Conservation (phyloP, 345 rosid genomes). For the Lenwebbia sp. region DNA sequence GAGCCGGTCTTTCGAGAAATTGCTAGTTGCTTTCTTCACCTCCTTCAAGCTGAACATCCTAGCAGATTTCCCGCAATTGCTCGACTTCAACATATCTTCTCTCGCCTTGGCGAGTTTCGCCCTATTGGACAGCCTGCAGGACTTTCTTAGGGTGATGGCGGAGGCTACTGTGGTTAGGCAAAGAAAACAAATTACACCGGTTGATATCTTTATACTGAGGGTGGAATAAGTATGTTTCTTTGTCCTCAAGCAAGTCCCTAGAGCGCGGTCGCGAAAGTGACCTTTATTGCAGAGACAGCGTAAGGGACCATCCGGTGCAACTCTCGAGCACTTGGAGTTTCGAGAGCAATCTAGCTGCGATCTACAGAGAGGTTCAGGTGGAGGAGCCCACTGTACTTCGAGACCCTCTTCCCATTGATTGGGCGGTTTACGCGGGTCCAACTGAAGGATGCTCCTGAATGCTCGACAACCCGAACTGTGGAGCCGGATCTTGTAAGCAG, state of each 20-base stretch:
- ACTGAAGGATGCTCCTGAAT: conserved; percentile 40
- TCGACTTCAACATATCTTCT: conserved; percentile 33
- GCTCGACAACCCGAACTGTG: conserved; percentile 54
- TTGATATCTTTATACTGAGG: conserved; percentile 18
- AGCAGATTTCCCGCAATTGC: conserved; percentile 32
- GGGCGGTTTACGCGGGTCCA: conserved; percentile 27
- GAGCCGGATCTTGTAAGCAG: conserved; percentile 52
- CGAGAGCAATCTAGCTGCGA: conserved; percentile 33
- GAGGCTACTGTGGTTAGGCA: conserved; percentile 1
- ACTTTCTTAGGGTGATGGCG: conserved; percentile 7
- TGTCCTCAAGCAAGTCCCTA: conserved; percentile 22
- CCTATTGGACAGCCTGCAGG: neutral
- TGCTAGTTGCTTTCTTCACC: conserved; percentile 39
- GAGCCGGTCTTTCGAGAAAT: conserved; percentile 30
- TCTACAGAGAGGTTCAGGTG: conserved; percentile 32
- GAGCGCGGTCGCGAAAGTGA: conserved; percentile 24
- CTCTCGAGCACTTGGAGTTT: conserved; percentile 30
- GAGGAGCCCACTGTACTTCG: conserved; percentile 51
- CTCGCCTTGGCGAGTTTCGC: conserved; percentile 33
- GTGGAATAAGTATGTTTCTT: conserved; percentile 6
- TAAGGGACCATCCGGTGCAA: conserved; percentile 10
- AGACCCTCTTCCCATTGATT: conserved; percentile 49
- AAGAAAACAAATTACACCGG: conserved; percentile 18
- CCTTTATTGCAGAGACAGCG: conserved; percentile 44
- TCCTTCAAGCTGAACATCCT: conserved; percentile 37